Conservation (phyloP, 2,329 filamentous ascomycete species). For the Fusarium citri region DNA sequence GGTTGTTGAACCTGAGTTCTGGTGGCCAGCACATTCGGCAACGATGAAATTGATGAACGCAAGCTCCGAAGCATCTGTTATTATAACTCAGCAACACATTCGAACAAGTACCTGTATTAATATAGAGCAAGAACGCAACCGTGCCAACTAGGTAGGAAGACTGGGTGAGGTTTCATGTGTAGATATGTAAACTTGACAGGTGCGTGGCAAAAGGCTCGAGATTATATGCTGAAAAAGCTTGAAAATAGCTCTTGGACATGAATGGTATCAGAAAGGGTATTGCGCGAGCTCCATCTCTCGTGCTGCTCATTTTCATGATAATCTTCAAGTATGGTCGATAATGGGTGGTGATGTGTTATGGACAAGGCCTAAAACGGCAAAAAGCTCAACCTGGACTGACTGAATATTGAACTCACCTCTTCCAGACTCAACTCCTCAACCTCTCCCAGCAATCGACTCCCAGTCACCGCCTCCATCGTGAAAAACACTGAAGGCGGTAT, state of each 20-base stretch:
- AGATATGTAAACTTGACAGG: neutral
- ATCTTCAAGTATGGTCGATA: neutral
- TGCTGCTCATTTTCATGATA: neutral
- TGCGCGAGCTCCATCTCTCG: neutral
- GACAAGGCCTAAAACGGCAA: constrained; percentile 8
- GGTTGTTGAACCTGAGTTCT: constrained; percentile 30
- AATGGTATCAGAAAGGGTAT: neutral
- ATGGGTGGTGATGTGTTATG: constrained; percentile 24
- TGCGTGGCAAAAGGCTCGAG: neutral
- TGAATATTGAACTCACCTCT: constrained; percentile 61
- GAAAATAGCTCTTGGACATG: neutral
- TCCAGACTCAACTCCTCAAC: constrained; percentile 69
- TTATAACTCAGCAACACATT: neutral
- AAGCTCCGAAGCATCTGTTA: constrained; percentile 43
- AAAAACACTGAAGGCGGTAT: neutral
- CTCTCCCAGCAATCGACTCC: constrained; percentile 64
- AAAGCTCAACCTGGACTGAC: constrained; percentile 21
- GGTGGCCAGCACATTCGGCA: constrained; percentile 21
- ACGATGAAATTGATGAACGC: constrained; percentile 44
- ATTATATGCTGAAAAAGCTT: neutral
- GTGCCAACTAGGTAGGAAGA: neutral
- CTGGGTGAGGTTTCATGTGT: neutral
- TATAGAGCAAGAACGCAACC: neutral
- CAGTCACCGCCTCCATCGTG: constrained; percentile 56
- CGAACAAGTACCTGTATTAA: neutral